Evolutionary conservation across 495 filamentous ascomycete genomes (phyloP).

Genomic region (Aspergillus affinis): DNA sequence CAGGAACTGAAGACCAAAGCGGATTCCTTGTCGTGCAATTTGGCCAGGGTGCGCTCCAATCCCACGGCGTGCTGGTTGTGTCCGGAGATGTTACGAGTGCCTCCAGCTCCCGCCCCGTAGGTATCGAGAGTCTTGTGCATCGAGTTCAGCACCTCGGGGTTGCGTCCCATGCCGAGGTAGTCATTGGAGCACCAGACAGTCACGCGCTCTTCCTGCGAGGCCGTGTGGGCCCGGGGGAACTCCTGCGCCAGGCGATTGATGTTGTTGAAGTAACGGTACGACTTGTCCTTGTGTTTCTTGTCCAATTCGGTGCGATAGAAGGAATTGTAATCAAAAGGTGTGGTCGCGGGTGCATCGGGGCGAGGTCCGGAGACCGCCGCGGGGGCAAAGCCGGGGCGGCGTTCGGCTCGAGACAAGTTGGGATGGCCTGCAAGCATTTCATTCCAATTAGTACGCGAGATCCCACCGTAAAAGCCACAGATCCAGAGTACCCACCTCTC

Average conservation of each 20-base stretch:
- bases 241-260: constrained; percentile 97
- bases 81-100: constrained; percentile 95
- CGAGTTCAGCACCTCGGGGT: constrained; percentile 76
- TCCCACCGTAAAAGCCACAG: not conserved
- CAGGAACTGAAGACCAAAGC: constrained; percentile 95
- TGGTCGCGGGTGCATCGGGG: constrained; percentile 42
- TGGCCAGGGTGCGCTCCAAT: constrained; percentile 81
- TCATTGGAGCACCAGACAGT: constrained; percentile 99
- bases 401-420: not conserved
- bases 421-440: constrained; percentile 37
- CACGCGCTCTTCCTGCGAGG: constrained; percentile 79
- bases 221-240: constrained; percentile 92
- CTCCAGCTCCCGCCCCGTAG: constrained; percentile 93
- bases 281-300: constrained; percentile 99
- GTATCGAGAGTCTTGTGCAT: constrained; percentile 96
- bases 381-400: constrained; percentile 1
- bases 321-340: constrained; percentile 82
- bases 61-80: constrained; percentile 93
- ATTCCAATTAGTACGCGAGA: constrained; percentile 12
- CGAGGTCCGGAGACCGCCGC: constrained; percentile 29
- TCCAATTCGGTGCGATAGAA: constrained; percentile 89
- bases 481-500: constrained; percentile 19
- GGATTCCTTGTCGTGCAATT: constrained; percentile 86
- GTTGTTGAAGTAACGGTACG: constrained; percentile 99
- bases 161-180: constrained; percentile 96